A percentile compares a stretch with the other conserved stretches of the same genome.
Evolutionary conservation across 768 basidiomycete genomes (phyloP).

Genomic region (Mycena floridula): DNA sequence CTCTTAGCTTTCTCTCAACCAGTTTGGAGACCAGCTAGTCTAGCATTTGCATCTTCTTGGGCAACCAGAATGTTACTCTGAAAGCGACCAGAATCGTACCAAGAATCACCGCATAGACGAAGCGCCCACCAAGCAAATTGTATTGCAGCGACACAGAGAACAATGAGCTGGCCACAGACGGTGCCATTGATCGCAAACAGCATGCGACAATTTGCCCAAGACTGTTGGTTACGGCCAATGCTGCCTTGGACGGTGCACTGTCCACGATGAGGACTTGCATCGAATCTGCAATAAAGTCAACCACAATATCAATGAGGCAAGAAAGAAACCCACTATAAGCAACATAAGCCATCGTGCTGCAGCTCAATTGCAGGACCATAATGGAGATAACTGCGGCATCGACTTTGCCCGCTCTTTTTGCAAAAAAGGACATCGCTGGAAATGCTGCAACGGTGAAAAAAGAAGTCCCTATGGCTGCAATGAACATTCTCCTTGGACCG

Average conservation of each 20-base stretch:
- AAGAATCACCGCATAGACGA: constrained; percentile 31
- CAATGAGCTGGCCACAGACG: constrained; percentile 38
- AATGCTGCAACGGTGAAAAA: constrained; percentile 5
- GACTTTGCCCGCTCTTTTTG: constrained; percentile 3
- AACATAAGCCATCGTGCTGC: not conserved
- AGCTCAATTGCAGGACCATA: constrained; percentile 4
- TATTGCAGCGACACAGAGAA: constrained; percentile 43
- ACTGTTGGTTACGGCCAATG: constrained; percentile 46
- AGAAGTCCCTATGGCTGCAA: constrained; percentile 8
- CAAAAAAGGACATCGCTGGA: constrained; percentile 1
- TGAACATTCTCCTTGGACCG: constrained; percentile 11
- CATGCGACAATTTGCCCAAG: constrained; percentile 24
- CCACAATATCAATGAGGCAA: not conserved
- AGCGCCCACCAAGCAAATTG: constrained; percentile 30
- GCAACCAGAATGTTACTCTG: not conserved
- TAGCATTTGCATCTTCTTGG: not conserved
- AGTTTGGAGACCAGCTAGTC: not conserved
- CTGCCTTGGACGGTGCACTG: constrained; percentile 42
- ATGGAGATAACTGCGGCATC: constrained; percentile 2
- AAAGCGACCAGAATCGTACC: not conserved
- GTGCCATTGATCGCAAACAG: constrained; percentile 34
- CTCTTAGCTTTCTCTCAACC: no score
- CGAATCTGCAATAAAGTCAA: not conserved
- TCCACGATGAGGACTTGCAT: constrained; percentile 1
- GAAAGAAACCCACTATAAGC: not conserved